phyloP scores from a whole-genome alignment of 2,329 filamentous ascomycete species.

The Truncatella angustata region DNA sequence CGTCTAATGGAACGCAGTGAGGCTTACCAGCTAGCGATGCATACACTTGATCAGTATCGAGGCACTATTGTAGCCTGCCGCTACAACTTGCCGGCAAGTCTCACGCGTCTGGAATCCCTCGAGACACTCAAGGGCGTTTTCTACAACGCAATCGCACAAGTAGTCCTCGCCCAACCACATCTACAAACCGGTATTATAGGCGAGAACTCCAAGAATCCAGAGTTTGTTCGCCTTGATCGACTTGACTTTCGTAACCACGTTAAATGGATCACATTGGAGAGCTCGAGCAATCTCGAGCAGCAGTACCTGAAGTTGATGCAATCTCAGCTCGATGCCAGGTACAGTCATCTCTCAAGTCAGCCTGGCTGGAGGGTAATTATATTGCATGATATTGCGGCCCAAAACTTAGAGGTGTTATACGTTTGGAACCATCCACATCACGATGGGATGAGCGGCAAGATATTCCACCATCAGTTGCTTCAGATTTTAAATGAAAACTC shows the following conservation, averaged over 20 bases:
- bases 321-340: slow-evolving; percentile 17
- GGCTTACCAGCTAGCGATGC: slow-evolving; percentile 20
- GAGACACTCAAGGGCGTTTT: slow-evolving; percentile 11
- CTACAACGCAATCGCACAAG: slow-evolving; percentile 14
- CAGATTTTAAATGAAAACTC: background rate
- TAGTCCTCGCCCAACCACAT: slow-evolving; percentile 16
- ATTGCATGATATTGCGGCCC: background rate
- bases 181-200: slow-evolving; percentile 19
- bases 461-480: slow-evolving; percentile 17
- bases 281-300: slow-evolving; percentile 3
- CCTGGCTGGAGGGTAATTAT: slow-evolving; percentile 21
- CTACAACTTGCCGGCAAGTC: slow-evolving; percentile 16
- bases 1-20: slow-evolving; percentile 13
- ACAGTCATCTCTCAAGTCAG: slow-evolving; percentile 8
- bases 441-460: slow-evolving; percentile 21
- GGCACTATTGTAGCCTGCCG: slow-evolving; percentile 19
- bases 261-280: slow-evolving; percentile 15
- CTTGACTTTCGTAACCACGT: slow-evolving; percentile 19
- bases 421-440: slow-evolving; percentile 18
- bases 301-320: slow-evolving; percentile 5
- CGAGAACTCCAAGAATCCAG: slow-evolving; percentile 14
- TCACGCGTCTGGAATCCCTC: slow-evolving; percentile 9
- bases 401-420: slow-evolving; percentile 17
- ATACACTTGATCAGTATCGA: slow-evolving; percentile 19
- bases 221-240: slow-evolving; percentile 16